Evolutionary conservation across 805 yeast species (phyloP).

Genomic region (Candida koratica): DNA sequence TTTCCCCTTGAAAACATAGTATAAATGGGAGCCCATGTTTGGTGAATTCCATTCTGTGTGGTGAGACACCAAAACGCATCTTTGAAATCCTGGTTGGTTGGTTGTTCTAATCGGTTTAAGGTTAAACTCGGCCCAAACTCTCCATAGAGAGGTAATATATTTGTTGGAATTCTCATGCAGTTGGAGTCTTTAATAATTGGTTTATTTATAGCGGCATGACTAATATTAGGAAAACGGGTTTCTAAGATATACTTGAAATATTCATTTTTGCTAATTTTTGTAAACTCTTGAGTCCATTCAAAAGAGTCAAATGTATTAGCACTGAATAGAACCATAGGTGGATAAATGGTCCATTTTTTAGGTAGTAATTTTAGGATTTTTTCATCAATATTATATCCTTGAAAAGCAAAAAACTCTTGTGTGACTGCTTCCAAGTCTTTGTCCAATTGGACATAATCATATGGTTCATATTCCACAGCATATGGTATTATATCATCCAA

Average conservation of each 20-base stretch:
- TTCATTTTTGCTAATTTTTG: constrained; percentile 7
- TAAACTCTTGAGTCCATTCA: constrained; percentile 26
- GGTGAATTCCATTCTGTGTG: constrained; percentile 69
- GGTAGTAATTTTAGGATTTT: constrained; percentile 29
- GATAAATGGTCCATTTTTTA: constrained; percentile 57
- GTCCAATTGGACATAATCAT: constrained; percentile 6
- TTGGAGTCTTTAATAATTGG: constrained; percentile 56
- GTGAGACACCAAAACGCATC: constrained; percentile 68
- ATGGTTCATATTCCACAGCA: constrained; percentile 6
- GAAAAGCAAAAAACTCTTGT: neutral
- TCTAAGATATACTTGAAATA: constrained; percentile 16
- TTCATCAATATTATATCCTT: constrained; percentile 1
- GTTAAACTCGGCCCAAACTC: constrained; percentile 62
- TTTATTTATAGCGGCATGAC: constrained; percentile 68
- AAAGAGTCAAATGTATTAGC: constrained; percentile 42
- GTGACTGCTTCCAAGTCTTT: neutral
- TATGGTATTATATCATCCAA: constrained; percentile 1
- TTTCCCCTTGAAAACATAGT: constrained; percentile 90
- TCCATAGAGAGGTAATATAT: constrained; percentile 58
- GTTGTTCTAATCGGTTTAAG: constrained; percentile 21
- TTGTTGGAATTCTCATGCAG: constrained; percentile 60
- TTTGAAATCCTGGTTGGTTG: constrained; percentile 41
- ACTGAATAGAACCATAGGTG: constrained; percentile 62
- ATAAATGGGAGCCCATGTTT: constrained; percentile 78
- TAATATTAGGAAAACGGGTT: constrained; percentile 20